Conservation (phyloP, 1,139 yeast species). For the Tardiomyces blankii region DNA sequence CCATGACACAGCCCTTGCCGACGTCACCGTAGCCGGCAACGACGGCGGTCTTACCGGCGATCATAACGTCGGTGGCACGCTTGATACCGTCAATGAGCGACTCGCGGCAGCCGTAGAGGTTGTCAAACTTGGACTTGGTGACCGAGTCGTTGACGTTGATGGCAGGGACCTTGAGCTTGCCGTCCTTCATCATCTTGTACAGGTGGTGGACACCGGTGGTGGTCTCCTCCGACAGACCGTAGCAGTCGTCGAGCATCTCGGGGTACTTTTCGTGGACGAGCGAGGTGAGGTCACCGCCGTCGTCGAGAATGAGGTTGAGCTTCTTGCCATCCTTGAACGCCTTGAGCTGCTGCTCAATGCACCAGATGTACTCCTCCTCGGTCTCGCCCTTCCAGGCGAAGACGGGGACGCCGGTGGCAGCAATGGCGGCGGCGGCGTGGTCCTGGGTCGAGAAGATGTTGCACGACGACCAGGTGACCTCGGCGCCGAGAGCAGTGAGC, state of each 20-base stretch:
- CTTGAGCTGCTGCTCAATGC: constrained; percentile 98
- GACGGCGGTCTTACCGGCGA: constrained; percentile 98
- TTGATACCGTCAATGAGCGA: constrained; percentile 97
- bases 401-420: constrained; percentile 99
- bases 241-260: constrained; percentile 92
- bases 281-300: constrained; percentile 98
- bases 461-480: constrained; percentile 99
- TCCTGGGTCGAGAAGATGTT: constrained; percentile 99
- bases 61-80: constrained; percentile 99
- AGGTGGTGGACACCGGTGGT: constrained; percentile 99
- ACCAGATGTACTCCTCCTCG: constrained; percentile 99
- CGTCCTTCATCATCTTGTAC: constrained; percentile 91
- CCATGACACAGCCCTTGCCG: constrained; percentile 99
- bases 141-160: constrained; percentile 99
- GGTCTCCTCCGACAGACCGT: constrained; percentile 97
- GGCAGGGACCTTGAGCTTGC: constrained; percentile 94
- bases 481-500: constrained; percentile 96
- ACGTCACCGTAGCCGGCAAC: constrained; percentile 99
- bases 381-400: constrained; percentile 99
- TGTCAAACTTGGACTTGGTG: constrained; percentile 98
- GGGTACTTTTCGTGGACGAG: constrained; percentile 98
- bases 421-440: constrained; percentile 99
- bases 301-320: constrained; percentile 96
- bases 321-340: constrained; percentile 96
- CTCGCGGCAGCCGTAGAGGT: constrained; percentile 99